A percentile compares a stretch with the other conserved stretches of the same genome.
Conservation (phyloP, 129 eudicot genomes). For the Deinandra increscens region DNA sequence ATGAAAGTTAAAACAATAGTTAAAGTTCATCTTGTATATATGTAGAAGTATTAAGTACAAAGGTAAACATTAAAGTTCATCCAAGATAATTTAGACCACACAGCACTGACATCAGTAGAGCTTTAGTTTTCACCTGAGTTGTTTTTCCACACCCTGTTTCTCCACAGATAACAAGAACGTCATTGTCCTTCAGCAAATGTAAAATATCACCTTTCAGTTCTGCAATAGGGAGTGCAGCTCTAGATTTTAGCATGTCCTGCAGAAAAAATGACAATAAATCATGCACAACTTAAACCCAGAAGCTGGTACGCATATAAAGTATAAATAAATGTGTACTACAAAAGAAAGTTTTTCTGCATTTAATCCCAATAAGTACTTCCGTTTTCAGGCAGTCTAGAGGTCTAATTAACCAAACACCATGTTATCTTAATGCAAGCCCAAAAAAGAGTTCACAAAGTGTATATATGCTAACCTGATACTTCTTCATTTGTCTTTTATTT, state of each 20-base stretch:
- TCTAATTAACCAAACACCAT: background rate
- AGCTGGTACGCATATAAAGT: background rate
- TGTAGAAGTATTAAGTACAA: constrained; percentile 1
- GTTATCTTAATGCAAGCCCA: constrained; percentile 2
- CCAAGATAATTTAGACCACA: no score
- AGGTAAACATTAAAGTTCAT: background rate
- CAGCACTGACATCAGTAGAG: constrained; percentile 15
- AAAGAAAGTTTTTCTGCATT: background rate
- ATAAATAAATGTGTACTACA: constrained; percentile 14
- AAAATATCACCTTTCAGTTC: constrained; percentile 70
- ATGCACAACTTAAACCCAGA: constrained; percentile 17
- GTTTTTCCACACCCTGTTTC: constrained; percentile 99
- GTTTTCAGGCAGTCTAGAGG: constrained; percentile 4
- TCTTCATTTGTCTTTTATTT: constrained; percentile 51
- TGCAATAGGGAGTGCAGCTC: constrained; percentile 85
- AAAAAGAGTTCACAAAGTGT: constrained; percentile 6
- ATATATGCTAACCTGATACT: constrained; percentile 54
- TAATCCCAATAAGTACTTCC: constrained; percentile 13
- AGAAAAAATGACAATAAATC: constrained; percentile 21
- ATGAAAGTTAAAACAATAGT: constrained; percentile 25
- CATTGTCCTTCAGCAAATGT: constrained; percentile 57
- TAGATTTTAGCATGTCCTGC: constrained; percentile 73
- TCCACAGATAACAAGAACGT: constrained; percentile 90
- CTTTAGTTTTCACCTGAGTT: constrained; percentile 66
- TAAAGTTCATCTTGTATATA: constrained; percentile 5